Conservation (phyloP, 2,329 filamentous ascomycete species). For the Ploettnerulaceae sp. region DNA sequence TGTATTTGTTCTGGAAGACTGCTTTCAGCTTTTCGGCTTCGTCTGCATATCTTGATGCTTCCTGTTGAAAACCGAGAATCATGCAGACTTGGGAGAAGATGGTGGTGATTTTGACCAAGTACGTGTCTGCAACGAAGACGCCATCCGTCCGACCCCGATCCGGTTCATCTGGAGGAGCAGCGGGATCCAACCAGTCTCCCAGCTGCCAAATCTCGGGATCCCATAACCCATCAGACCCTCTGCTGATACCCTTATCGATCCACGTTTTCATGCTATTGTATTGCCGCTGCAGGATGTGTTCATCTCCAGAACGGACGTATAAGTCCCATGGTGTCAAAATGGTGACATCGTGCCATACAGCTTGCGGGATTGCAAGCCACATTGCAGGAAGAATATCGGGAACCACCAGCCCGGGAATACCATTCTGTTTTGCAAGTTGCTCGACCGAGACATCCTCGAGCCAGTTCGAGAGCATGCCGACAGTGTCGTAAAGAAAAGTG, state of each 20-base stretch:
- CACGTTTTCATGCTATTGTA: conserved; percentile 13
- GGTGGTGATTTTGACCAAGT: conserved; percentile 35
- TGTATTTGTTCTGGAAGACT: conserved; percentile 29
- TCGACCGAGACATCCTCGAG: conserved; percentile 38
- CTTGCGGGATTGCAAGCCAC: conserved; percentile 20
- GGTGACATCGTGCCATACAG: conserved; percentile 15
- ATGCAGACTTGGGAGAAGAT: conserved; percentile 24
- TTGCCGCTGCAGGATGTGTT: conserved; percentile 8
- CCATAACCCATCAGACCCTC: neutral
- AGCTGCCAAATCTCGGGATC: conserved; percentile 8
- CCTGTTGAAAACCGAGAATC: too few relatives aligned
- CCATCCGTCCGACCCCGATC: conserved; percentile 37
- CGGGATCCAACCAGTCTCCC: conserved; percentile 42
- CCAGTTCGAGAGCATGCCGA: conserved; percentile 39
- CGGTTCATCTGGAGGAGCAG: conserved; percentile 38
- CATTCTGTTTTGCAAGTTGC: too few relatives aligned
- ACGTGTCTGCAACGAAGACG: conserved; percentile 40
- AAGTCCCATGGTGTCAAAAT: conserved; percentile 14
- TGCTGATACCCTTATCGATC: neutral
- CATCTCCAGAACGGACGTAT: conserved; percentile 10
- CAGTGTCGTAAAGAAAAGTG: conserved; percentile 38
- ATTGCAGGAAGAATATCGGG: conserved; percentile 23
- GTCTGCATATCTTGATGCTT: conserved; percentile 26
- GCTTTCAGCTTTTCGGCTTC: conserved; percentile 21
- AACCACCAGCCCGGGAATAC: too few relatives aligned